Base-by-base conservation (phyloP, 2,329 filamentous ascomycete genomes). In the Fusarium odoratissimum region DNA sequence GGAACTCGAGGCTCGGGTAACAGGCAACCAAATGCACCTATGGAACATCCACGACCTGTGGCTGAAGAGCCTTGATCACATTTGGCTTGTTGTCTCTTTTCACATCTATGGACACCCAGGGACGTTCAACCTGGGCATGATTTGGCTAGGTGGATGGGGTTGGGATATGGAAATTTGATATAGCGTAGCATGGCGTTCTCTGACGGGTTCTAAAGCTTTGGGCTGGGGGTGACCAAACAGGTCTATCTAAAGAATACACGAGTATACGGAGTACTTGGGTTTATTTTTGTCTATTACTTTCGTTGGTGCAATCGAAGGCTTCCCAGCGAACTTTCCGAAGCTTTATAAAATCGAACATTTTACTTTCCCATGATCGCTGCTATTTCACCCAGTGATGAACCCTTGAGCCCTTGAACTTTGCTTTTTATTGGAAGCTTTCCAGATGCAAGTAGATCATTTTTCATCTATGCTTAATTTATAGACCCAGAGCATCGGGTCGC, bases 1-100 rank as follows among this genome's bases (percentile, higher is more conserved):
- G 77, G 71, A 31, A 75, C 73, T 30, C 55, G 60, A 19, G 68
- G 57, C 17, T 66, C 68, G 9, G 44, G 49, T 10, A 64, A 49
- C 3, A 64, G n/a, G 28, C 51, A 51, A 14, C 38, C 38, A 30
- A 40, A 40, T 19, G 40, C 21, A 9, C 35, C 44, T 16, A 37
- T 37, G 23, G 57, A 66, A 3, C 52, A 45, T 21, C 45, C 57
- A 57, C 48, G 51, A 23, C 38, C 65, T 10, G 40, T 57, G n/a
- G 19, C 35, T n/a, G 64, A 63, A 31, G 46, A 54, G 17, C 16
- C 46, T 14, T 69, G 23, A 25, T 2, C 12, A 17, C 10, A 31
- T 1, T 28, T 28, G 7, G 28, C 8, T 28, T 28, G 28, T 28
- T 28, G 28, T 28, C 8, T 28, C 28, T 28, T 28, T 28, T 28